A percentile compares a stretch with the other conserved stretches of the same genome.
Evolutionary conservation across 2,329 filamentous ascomycete genomes (phyloP).

Genomic region (Scolecobasidium constrictum): DNA sequence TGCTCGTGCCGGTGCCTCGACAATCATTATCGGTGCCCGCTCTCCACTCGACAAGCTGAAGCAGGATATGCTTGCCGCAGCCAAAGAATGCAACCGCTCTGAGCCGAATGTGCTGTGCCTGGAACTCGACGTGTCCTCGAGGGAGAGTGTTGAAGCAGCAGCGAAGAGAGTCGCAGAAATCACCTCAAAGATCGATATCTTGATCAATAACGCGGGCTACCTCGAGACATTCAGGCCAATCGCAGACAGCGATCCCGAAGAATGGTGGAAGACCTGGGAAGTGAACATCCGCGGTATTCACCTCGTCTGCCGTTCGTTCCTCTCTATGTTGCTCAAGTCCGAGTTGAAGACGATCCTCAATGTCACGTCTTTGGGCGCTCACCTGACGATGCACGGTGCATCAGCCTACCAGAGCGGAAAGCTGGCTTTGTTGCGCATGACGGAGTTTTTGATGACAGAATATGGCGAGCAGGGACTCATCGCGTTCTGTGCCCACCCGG

Average conservation of each 20-base stretch:
- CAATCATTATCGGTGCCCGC: conserved; percentile 44
- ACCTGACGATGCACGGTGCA: background rate
- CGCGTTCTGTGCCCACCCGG: conserved; percentile 8
- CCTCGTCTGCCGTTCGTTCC: conserved; percentile 32
- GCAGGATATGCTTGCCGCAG: conserved; percentile 25
- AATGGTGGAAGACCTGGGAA: conserved; percentile 31
- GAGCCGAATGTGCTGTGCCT: conserved; percentile 33
- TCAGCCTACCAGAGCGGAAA: conserved; percentile 8
- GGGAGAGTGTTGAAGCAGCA: conserved; percentile 25
- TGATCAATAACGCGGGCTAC: conserved; percentile 38
- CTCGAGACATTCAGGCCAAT: conserved; percentile 21
- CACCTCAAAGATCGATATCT: conserved; percentile 32
- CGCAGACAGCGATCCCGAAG: conserved; percentile 22
- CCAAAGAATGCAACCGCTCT: conserved; percentile 21
- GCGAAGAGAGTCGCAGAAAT: conserved; percentile 20
- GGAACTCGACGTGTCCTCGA: conserved; percentile 31
- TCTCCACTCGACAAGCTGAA: conserved; percentile 31
- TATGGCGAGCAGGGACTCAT: conserved; percentile 6
- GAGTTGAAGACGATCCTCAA: conserved; percentile 6
- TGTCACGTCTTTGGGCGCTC: conserved; percentile 6
- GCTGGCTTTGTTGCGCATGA: conserved; percentile 7
- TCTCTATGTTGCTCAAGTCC: background rate
- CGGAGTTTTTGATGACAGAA: conserved; percentile 6
- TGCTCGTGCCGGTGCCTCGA: conserved; percentile 34
- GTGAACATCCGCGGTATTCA: conserved; percentile 41